phyloP scores from a whole-genome alignment of 805 yeast species.

The Candida dendrica region DNA sequence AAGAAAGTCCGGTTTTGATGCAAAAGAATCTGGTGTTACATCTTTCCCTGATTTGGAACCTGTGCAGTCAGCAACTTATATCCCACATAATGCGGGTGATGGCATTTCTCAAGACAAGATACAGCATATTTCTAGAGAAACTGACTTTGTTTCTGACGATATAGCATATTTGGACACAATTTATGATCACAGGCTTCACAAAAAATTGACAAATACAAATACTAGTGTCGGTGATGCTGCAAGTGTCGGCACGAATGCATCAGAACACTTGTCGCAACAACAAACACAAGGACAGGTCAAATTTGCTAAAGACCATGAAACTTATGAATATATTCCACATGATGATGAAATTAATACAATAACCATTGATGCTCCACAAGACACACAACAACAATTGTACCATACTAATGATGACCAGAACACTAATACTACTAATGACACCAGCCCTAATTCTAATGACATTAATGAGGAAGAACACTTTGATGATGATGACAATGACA shows the following conservation, averaged over 20 bases:
- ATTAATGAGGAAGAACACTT: slow-evolving; percentile 3
- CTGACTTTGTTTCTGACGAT: not conserved
- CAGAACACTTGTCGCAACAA: not conserved
- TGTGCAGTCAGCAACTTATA: slow-evolving; percentile 62
- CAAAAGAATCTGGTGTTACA: not conserved
- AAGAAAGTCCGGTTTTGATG: slow-evolving; percentile 1
- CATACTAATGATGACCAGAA: slow-evolving; percentile 1
- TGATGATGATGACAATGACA: slow-evolving; percentile 21
- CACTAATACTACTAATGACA: slow-evolving; percentile 1
- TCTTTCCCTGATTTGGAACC: slow-evolving; percentile 37
- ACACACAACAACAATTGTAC: not conserved
- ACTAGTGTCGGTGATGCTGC: not conserved
- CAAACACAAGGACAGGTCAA: slow-evolving; percentile 3
- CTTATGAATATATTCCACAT: slow-evolving; percentile 5
- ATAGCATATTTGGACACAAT: not conserved
- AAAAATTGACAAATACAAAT: not conserved
- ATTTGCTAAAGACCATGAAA: slow-evolving; percentile 8
- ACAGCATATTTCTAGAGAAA: slow-evolving; percentile 2
- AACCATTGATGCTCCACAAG: not conserved
- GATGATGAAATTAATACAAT: slow-evolving; percentile 1
- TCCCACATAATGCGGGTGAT: slow-evolving; percentile 50
- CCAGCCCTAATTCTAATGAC: slow-evolving; percentile 1
- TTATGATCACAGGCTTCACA: not conserved
- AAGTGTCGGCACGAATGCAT: not conserved
- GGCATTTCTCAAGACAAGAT: slow-evolving; percentile 7